A percentile compares a stretch with the other conserved stretches of the same genome.
These are phyloP conservation scores for Nakazawaea pomicola DNA, from an alignment of 805 yeast species.

Conservation along the genomic window DNA sequence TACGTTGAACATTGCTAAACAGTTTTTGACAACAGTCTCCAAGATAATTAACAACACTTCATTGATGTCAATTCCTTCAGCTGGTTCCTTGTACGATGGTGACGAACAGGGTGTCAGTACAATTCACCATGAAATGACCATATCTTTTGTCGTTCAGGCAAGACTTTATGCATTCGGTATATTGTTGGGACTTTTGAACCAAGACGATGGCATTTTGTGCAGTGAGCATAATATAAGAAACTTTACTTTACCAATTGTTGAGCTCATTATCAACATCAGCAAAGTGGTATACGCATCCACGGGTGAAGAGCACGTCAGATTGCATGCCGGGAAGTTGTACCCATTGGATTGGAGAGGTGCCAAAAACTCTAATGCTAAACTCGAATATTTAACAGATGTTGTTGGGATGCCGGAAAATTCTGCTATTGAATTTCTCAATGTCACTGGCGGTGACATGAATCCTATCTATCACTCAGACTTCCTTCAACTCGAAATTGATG, in stretches of 20 bases:
- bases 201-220: conserved; percentile 19
- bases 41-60: conserved; percentile 35
- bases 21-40: conserved; percentile 39
- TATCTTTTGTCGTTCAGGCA: conserved; percentile 33
- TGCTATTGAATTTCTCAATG: conserved; percentile 23
- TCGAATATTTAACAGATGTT: conserved; percentile 25
- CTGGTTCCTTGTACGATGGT: conserved; percentile 35
- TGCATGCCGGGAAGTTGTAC: conserved; percentile 29
- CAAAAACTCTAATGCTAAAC: conserved; percentile 32
- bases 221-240: conserved; percentile 17
- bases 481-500: conserved; percentile 19
- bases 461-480: conserved; percentile 16
- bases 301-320: conserved; percentile 30
- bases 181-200: conserved; percentile 28
- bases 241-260: conserved; percentile 35
- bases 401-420: conserved; percentile 27
- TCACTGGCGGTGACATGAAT: conserved; percentile 20
- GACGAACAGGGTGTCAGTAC: conserved; percentile 18
- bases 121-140: conserved; percentile 21
- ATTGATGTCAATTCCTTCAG: conserved; percentile 27
- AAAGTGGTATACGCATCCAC: conserved; percentile 34
- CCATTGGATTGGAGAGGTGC: conserved; percentile 35
- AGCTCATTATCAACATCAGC: conserved; percentile 39
- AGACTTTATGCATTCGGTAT: conserved; percentile 36
- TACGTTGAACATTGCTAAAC: conserved; percentile 34